Evolutionary conservation across 2,329 filamentous ascomycete genomes (phyloP).

Genomic region (Penicillium sclerotiorum): DNA sequence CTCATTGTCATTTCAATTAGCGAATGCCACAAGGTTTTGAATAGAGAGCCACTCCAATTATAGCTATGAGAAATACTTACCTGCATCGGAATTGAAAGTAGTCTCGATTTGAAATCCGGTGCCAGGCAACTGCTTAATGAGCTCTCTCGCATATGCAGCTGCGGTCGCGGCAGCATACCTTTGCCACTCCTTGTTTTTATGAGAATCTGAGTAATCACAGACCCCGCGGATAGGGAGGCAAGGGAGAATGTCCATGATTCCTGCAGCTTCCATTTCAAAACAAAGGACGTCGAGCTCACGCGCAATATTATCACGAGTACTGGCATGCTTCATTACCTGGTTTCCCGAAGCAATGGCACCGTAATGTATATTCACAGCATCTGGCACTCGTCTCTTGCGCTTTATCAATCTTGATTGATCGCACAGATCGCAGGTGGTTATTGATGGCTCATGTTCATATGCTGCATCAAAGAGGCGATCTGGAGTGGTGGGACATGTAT

Average conservation of each 20-base stretch:
- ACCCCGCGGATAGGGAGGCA: conserved; percentile 6
- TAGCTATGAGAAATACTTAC: conserved; percentile 11
- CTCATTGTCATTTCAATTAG: background rate
- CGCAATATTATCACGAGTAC: conserved; percentile 1
- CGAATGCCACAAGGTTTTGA: background rate
- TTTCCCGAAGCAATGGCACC: conserved; percentile 6
- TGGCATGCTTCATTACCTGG: conserved; percentile 2
- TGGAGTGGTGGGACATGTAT: conserved; percentile 8
- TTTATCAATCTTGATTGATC: conserved; percentile 16
- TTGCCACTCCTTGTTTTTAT: conserved; percentile 8
- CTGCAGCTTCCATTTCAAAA: conserved; percentile 10
- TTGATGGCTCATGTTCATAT: conserved; percentile 10
- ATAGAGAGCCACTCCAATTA: no score
- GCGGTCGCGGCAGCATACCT: conserved; percentile 16
- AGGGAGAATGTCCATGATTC: conserved; percentile 1
- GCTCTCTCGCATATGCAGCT: conserved; percentile 26
- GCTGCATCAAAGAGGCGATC: conserved; percentile 16
- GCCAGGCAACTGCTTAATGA: conserved; percentile 15
- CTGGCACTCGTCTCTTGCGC: conserved; percentile 9
- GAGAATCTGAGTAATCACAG: conserved; percentile 7
- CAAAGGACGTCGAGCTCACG: conserved; percentile 1
- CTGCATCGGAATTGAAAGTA: background rate
- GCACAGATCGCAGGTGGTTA: conserved; percentile 15
- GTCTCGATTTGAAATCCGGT: background rate
- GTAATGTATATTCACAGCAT: conserved; percentile 8